Evolutionary conservation across 2,329 filamentous ascomycete genomes (phyloP), one percentile per base, ranked within the genome.

Genomic region (Trichoderma koningii): DNA sequence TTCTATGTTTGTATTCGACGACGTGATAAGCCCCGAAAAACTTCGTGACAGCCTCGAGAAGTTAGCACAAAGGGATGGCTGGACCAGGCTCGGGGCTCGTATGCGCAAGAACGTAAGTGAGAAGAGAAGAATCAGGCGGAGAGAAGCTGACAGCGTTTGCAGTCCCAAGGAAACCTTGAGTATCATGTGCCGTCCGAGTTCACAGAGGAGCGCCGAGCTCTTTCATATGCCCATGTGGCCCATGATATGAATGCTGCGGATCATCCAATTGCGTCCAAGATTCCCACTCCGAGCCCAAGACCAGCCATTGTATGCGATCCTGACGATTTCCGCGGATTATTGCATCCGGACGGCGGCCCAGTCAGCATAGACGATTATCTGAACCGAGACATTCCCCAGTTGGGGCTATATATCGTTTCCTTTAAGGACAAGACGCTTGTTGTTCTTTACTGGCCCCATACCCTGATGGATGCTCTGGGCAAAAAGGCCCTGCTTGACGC

Each of bases 1-100:
- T 50, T 50, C 47, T 6, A 50, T 50, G 47, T 50, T 53, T 7
- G 51, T 53, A 73, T 55, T 44, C 10, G 38, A 55, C 42, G 53
- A 55, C n/a, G 34, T 55, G 7, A 23, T 55, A 6, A 34, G 41
- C 21, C 19, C 14, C 9, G 53, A 28, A 7, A 55, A 44, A 12
- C 53, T 55, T 26, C 53, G 53, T 1, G 14, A n/a, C 4, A 26
- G 19, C 42, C 53, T 55, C 1, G 53, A 55, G 21, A 38, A 14
- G 2, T 23, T 55, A 12, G 21, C 26, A 7, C 10, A 23, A 3
- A 38, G 38, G 12, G 53, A 55, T 4, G 53, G 53, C 10, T 55
- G 38, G 53, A 38, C n/a, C 9, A 19, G 38, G 9, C 34, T 44
- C 6, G 53, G 53, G 17, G 53, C 19, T 9, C 53, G 53, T 15